Base-by-base conservation (phyloP, 345 rosid genomes). In the Citrus hindsii region DNA sequence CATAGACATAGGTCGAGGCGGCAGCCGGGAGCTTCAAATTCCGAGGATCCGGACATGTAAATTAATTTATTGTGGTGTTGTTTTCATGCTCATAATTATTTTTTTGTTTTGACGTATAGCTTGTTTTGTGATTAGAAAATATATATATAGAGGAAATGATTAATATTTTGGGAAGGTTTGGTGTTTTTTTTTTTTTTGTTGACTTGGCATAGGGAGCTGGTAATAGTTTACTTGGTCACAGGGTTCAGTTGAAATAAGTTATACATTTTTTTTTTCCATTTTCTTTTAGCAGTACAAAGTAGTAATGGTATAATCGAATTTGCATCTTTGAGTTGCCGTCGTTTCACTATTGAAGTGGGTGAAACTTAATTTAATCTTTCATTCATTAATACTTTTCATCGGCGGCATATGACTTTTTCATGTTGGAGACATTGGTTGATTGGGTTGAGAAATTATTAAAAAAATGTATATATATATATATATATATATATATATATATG, bases 1-100 rank as follows among this genome's bases (percentile, higher is more conserved):
- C 80, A 77, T 27, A 83, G 79, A 60, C 85, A 79, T 24, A 80
- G 81, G 6, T 71, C 85, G 3, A 48, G 68, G 10, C 84, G 90
- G 7, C 83, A 77, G 68, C 38, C 76, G 21, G 32, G 71, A 16
- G 1, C 28, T 3, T 83, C 84, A 2, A 35, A 8, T 42, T n/a
- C 70, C 4, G 78, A 42, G 21, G 84, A 75, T 35, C 67, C 60
- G 0, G 61, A n/a, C 51, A 32, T 65, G 61, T 75, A 56, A 56
- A 75, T 53, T 65, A n/a, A 10, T n/a, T 58, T n/a, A 7, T n/a
- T 71, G 2, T 53, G 58, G 58, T 53, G 58, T 0, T 18, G 21
- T 1, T 53, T 53, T 18, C 5, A 4, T 53, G 58, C 22, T 55
- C 7, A 0, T 69, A 8, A 2, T 24, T 68, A 5, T 24, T n/a